phyloP scores from a whole-genome alignment of 192 early-diverging fungal genomes.

The Allomyces javanicus region DNA sequence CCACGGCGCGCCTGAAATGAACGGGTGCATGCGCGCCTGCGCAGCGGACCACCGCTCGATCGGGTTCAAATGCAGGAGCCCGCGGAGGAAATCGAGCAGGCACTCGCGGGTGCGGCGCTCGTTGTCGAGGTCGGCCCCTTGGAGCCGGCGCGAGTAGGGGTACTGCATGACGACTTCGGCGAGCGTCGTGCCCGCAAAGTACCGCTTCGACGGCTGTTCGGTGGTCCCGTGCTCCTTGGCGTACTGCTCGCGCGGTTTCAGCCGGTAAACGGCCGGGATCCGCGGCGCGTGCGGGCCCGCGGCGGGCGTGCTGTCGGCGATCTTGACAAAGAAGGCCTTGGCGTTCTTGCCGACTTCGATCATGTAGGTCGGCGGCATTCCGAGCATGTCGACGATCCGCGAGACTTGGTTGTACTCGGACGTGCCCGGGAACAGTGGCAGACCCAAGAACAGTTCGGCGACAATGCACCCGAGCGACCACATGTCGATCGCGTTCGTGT shows the following conservation, averaged over 20 bases:
- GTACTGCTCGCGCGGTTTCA: slow-evolving; percentile 70
- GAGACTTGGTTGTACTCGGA: slow-evolving; percentile 92
- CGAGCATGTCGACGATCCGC: slow-evolving; percentile 85
- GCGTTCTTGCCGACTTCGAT: slow-evolving; percentile 79
- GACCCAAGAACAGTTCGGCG: slow-evolving; percentile 82
- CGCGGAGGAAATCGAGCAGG: slow-evolving; percentile 80
- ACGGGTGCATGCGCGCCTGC: slow-evolving; percentile 84
- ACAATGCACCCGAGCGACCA: slow-evolving; percentile 98
- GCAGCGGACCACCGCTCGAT: slow-evolving; percentile 86
- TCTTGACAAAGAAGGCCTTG: slow-evolving; percentile 60
- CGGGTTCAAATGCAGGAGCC: slow-evolving; percentile 77
- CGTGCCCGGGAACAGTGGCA: slow-evolving; percentile 86
- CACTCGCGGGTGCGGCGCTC: slow-evolving; percentile 41
- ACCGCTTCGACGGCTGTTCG: slow-evolving; percentile 83
- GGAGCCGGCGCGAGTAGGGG: slow-evolving; percentile 47
- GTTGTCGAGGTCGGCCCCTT: slow-evolving; percentile 17
- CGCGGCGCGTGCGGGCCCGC: slow-evolving; percentile 7
- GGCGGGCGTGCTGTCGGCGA: slow-evolving; percentile 19
- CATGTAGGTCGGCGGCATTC: slow-evolving; percentile 77
- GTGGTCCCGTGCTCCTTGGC: slow-evolving; percentile 51
- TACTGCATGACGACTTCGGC: slow-evolving; percentile 72
- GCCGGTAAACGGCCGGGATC: slow-evolving; percentile 20
- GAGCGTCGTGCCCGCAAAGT: slow-evolving; percentile 69
- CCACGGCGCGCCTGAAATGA: slow-evolving; percentile 75
- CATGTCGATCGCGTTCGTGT: slow-evolving; percentile 88